Conservation (phyloP, 192 early-diverging fungal genomes). For the Coemansia pectinata region DNA sequence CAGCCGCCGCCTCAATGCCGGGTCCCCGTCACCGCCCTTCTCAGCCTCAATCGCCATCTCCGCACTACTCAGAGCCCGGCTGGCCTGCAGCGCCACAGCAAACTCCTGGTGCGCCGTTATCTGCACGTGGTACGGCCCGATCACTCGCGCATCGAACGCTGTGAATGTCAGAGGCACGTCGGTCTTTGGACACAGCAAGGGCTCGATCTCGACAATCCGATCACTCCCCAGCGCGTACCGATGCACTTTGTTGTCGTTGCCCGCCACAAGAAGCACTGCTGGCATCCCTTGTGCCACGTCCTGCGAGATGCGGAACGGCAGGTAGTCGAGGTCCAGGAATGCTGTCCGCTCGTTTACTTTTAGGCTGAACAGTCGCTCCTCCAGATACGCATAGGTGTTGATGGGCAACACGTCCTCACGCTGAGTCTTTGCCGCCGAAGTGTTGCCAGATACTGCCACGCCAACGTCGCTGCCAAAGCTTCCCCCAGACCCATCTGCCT, state of each 20-base stretch:
- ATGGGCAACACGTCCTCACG: slow-evolving; percentile 13
- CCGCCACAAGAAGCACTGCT: slow-evolving; percentile 43
- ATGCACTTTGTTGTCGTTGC: slow-evolving; percentile 49
- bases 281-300: slow-evolving; percentile 39
- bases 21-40: background rate
- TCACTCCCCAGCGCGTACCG: slow-evolving; percentile 49
- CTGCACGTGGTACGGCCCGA: slow-evolving; percentile 50
- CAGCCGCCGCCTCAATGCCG: slow-evolving; percentile 16
- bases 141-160: slow-evolving; percentile 41
- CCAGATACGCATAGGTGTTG: slow-evolving; percentile 49
- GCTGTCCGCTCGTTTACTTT: slow-evolving; percentile 12
- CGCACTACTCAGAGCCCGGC: slow-evolving; percentile 5
- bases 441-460: background rate
- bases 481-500: background rate
- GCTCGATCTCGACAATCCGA: slow-evolving; percentile 44
- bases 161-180: slow-evolving; percentile 36
- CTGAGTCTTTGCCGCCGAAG: background rate
- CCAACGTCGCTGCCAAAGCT: background rate
- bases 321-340: slow-evolving; percentile 35
- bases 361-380: slow-evolving; percentile 48
- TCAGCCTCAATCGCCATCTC: slow-evolving; percentile 7
- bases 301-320: slow-evolving; percentile 55
- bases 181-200: slow-evolving; percentile 44
- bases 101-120: slow-evolving; percentile 54
- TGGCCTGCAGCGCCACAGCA: slow-evolving; percentile 47